Evolutionary conservation across 2,329 filamentous ascomycete genomes (phyloP).

Genomic region (Torrubiellomyces zombiae): DNA sequence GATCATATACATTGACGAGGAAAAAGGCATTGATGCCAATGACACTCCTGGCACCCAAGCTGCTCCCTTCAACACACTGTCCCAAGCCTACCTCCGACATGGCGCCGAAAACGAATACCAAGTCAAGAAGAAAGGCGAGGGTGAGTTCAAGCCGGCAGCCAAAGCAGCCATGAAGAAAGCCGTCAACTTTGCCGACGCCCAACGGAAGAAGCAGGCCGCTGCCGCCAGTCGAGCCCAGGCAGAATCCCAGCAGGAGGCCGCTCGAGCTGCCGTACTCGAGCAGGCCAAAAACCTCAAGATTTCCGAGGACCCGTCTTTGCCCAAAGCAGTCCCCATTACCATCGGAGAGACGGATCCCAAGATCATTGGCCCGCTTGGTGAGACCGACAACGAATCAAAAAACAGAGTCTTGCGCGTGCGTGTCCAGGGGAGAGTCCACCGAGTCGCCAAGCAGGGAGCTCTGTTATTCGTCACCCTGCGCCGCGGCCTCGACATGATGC

Average conservation of each 20-base stretch:
- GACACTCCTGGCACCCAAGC: conserved; percentile 50
- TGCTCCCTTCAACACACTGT: conserved; percentile 66
- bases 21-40: conserved; percentile 56
- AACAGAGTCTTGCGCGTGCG: conserved; percentile 57
- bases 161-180: conserved; percentile 9
- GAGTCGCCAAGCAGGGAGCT: conserved; percentile 66
- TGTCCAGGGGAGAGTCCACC: conserved; percentile 69
- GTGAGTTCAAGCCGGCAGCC: conserved; percentile 20
- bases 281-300: conserved; percentile 62
- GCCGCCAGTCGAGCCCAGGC: conserved; percentile 7
- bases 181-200: conserved; percentile 8
- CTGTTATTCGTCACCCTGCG: conserved; percentile 74
- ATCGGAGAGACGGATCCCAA: conserved; percentile 32
- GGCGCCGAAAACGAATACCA: conserved; percentile 14
- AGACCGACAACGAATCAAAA: conserved; percentile 24
- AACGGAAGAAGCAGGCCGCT: conserved; percentile 9
- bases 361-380: conserved; percentile 15
- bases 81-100: conserved; percentile 50
- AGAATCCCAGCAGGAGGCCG: conserved; percentile 8
- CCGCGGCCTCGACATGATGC: conserved; percentile 46
- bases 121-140: conserved; percentile 37
- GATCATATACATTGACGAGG: conserved; percentile 47
- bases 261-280: conserved; percentile 31
- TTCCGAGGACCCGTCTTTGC: conserved; percentile 53
- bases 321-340: conserved; percentile 57